Evolutionary conservation across 139 green algal genomes (phyloP).

Genomic region (Haematococcus sp.): DNA sequence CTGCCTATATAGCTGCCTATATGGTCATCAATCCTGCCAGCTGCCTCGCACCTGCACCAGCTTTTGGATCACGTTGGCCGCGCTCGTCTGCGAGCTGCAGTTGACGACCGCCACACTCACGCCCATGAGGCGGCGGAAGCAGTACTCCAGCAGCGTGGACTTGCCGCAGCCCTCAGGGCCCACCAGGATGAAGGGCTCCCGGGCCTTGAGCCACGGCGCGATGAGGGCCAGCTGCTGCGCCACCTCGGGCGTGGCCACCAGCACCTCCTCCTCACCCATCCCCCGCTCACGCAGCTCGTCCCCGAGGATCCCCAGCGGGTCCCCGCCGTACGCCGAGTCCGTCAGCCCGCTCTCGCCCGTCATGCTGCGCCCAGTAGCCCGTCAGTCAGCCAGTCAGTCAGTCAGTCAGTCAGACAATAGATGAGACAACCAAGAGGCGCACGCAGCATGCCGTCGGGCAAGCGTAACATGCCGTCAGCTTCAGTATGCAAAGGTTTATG

Average conservation of each 20-base stretch:
- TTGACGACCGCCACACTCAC: constrained; percentile 57
- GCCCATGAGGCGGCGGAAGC: constrained; percentile 43
- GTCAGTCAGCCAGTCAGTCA: background rate
- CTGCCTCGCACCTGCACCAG: constrained; percentile 65
- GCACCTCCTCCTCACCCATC: constrained; percentile 9
- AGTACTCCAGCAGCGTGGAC: constrained; percentile 61
- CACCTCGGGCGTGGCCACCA: constrained; percentile 37
- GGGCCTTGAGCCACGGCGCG: constrained; percentile 60
- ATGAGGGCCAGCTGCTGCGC: constrained; percentile 41
- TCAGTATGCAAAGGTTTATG: too few species aligned
- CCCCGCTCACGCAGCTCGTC: constrained; percentile 38
- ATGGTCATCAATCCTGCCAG: too few species aligned
- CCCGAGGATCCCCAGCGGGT: constrained; percentile 33
- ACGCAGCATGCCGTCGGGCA: background rate
- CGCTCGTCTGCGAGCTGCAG: constrained; percentile 76
- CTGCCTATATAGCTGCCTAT: too few species aligned
- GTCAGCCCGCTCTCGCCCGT: constrained; percentile 31
- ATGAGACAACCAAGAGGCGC: too few species aligned
- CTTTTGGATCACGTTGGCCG: constrained; percentile 74
- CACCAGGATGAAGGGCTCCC: constrained; percentile 68
- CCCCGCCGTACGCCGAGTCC: constrained; percentile 25
- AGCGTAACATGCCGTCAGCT: background rate
- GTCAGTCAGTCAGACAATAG: too few species aligned
- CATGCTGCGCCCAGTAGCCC: constrained; percentile 9
- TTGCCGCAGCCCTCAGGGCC: constrained; percentile 78